These are phyloP conservation scores for apple (Malus domestica) DNA, from an alignment of 306 rosid species.

Conservation along the genomic window DNA sequence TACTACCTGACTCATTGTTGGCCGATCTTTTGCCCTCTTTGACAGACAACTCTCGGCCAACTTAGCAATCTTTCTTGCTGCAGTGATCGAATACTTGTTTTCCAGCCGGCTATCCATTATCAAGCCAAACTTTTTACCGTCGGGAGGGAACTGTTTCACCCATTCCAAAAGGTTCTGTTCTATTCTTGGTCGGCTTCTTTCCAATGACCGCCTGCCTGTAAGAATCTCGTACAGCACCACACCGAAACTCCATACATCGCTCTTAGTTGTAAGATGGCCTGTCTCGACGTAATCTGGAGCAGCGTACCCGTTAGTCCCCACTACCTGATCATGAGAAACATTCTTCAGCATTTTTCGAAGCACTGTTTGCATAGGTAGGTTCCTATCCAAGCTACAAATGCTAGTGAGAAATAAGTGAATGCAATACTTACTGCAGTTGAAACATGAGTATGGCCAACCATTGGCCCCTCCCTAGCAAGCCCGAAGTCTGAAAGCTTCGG, in stretches of 20 bases:
- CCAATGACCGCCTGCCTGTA: conserved; percentile 65
- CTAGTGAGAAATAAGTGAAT: background rate
- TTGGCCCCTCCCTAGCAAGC: conserved; percentile 86
- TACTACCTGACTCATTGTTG: conserved; percentile 57
- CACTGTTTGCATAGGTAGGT: background rate
- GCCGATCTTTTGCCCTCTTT: conserved; percentile 67
- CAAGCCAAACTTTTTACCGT: conserved; percentile 40
- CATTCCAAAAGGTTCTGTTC: conserved; percentile 81
- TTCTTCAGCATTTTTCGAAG: background rate
- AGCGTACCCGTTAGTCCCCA: conserved; percentile 86
- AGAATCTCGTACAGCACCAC: conserved; percentile 76
- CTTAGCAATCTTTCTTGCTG: conserved; percentile 42
- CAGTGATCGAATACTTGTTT: conserved; percentile 36
- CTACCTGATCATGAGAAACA: conserved; percentile 37
- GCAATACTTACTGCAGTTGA: conserved; percentile 73
- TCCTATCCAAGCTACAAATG: background rate
- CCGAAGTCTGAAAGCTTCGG: conserved; percentile 90
- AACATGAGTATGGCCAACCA: conserved; percentile 66
- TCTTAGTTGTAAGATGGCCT: conserved; percentile 80
- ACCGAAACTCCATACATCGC: conserved; percentile 88
- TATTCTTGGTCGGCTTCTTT: conserved; percentile 55
- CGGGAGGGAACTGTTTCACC: conserved; percentile 62
- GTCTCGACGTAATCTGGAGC: conserved; percentile 87
- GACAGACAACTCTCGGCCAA: conserved; percentile 58
- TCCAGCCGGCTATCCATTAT: conserved; percentile 67